These are phyloP conservation scores for Leccinellum albellum DNA, from an alignment of 768 basidiomycete species.

Conservation along the genomic window DNA sequence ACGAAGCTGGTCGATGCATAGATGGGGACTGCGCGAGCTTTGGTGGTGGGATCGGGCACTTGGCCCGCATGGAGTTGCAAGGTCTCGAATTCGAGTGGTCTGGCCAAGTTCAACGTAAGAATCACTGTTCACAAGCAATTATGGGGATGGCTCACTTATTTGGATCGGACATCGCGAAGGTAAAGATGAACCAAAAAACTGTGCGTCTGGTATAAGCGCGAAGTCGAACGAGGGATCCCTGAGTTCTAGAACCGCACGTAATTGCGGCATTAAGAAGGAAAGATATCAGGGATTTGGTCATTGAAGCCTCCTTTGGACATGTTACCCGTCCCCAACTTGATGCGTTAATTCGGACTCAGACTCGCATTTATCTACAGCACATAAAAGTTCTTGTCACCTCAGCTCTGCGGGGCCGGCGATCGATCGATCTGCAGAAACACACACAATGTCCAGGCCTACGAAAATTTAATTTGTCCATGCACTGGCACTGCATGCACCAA, in stretches of 20 bases:
- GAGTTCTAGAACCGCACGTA: neutral
- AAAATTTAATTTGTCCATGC: too few relatives aligned
- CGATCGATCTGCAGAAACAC: too few relatives aligned
- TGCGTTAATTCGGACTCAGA: too few relatives aligned
- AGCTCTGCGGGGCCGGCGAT: too few relatives aligned
- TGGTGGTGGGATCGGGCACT: constrained; percentile 46
- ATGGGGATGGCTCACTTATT: constrained; percentile 15
- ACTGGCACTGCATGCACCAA: too few relatives aligned
- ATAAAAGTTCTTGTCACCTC: too few relatives aligned
- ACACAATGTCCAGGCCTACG: too few relatives aligned
- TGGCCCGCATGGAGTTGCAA: constrained; percentile 63
- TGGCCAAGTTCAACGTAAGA: neutral
- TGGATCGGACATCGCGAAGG: constrained; percentile 19
- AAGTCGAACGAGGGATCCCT: neutral
- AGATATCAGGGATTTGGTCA: neutral
- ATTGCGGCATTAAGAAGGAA: constrained; percentile 14
- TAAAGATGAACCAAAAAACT: too few relatives aligned
- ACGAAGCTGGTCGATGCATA: constrained; percentile 55
- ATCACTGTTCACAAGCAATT: neutral
- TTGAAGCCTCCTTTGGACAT: too few relatives aligned
- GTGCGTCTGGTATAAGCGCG: neutral
- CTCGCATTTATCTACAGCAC: too few relatives aligned
- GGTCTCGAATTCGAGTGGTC: constrained; percentile 56
- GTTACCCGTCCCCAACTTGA: too few relatives aligned
- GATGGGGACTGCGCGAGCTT: constrained; percentile 62